Percentiles rank a stretch among this genome's conserved stretches.
phyloP scores from a whole-genome alignment of 805 yeast genomes.

The Candida saitoana region DNA sequence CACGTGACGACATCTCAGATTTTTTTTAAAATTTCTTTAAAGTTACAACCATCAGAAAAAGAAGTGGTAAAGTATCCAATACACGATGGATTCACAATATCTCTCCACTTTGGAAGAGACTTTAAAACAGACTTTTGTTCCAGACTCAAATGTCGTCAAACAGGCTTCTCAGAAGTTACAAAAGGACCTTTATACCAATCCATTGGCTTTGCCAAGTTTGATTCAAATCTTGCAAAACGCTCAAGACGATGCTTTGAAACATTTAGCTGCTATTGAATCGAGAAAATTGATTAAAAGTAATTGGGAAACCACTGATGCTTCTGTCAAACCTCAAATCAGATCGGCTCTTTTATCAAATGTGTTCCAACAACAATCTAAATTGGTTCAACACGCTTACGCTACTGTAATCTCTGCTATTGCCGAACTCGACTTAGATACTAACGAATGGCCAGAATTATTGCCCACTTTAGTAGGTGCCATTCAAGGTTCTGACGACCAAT shows the following conservation, averaged over 20 bases:
- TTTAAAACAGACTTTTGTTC: conserved; percentile 70
- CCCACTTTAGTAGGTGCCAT: conserved; percentile 65
- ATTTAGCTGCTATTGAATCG: conserved; percentile 94
- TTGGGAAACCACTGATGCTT: conserved; percentile 58
- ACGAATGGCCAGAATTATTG: conserved; percentile 73
- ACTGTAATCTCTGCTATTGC: conserved; percentile 87
- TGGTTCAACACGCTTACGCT: conserved; percentile 83
- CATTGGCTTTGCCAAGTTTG: conserved; percentile 74
- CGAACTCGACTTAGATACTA: conserved; percentile 59
- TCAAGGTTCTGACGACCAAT: conserved; percentile 45
- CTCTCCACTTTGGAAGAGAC: conserved; percentile 72
- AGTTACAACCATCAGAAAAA: not conserved
- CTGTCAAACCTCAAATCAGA: conserved; percentile 58
- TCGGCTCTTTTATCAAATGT: conserved; percentile 65
- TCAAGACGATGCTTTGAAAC: conserved; percentile 68
- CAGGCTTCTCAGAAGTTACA: conserved; percentile 74
- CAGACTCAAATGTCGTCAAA: conserved; percentile 78
- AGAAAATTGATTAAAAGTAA: conserved; percentile 71
- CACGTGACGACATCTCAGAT: conserved; percentile 5
- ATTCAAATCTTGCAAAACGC: conserved; percentile 74
- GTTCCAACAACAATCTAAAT: conserved; percentile 58
- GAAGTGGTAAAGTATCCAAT: not conserved
- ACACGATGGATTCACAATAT: conserved; percentile 65
- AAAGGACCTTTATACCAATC: conserved; percentile 67
- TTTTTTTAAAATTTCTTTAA: not conserved